These are phyloP conservation scores for Leccinum subfulvum DNA, from an alignment of 1,284 basidiomycete species.

Conservation along the genomic window DNA sequence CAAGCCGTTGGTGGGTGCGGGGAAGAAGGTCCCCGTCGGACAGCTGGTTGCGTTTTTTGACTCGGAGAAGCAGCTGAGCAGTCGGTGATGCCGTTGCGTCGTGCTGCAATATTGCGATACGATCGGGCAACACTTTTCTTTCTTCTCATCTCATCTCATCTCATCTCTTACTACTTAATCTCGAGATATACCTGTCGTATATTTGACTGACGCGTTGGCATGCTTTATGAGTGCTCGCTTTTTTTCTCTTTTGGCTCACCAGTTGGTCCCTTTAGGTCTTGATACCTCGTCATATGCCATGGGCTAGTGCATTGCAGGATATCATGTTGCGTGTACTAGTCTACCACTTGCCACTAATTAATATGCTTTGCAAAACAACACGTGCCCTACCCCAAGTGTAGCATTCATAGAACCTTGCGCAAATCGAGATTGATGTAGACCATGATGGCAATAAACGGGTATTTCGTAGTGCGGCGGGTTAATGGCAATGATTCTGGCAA, in stretches of 20 bases:
- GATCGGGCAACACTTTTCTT: background rate
- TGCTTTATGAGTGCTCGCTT: background rate
- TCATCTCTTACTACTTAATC: background rate
- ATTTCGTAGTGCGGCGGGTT: background rate
- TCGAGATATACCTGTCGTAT: background rate
- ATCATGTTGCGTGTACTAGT: slow-evolving; percentile 11
- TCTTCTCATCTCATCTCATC: background rate
- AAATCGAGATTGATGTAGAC: background rate
- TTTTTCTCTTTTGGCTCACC: background rate
- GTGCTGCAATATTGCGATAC: background rate
- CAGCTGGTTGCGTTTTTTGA: slow-evolving; percentile 83
- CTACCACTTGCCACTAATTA: background rate
- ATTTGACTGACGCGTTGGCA: background rate
- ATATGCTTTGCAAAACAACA: background rate
- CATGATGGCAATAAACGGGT: background rate
- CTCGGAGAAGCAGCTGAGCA: slow-evolving; percentile 45
- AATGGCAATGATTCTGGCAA: background rate
- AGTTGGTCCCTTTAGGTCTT: background rate
- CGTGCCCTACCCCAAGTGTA: background rate
- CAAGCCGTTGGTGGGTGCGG: slow-evolving; percentile 28
- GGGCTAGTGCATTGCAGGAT: background rate
- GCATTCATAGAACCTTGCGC: background rate
- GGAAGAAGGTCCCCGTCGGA: slow-evolving; percentile 67
- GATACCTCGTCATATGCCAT: slow-evolving; percentile 1
- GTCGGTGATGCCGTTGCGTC: slow-evolving; percentile 2